Percentiles rank a stretch among this genome's conserved stretches.
phyloP scores from a whole-genome alignment of 768 basidiomycete genomes.

The Calocybe gangraenosa region DNA sequence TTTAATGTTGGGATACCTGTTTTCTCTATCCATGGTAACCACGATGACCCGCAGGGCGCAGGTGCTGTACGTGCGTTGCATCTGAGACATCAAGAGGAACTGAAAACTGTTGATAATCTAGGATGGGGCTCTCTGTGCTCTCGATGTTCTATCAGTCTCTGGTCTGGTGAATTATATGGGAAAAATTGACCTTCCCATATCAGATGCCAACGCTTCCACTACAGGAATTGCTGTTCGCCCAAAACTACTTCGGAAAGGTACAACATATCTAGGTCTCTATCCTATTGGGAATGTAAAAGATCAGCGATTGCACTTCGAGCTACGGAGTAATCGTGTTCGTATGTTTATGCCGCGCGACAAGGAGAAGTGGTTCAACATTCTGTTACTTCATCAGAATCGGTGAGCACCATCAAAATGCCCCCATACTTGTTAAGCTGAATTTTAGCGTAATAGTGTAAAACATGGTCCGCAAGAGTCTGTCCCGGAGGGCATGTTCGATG shows the following conservation, averaged over 20 bases:
- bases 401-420: conserved; percentile 26
- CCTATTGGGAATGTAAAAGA: conserved; percentile 98
- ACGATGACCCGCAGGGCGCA: conserved; percentile 97
- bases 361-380: conserved; percentile 91
- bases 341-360: conserved; percentile 96
- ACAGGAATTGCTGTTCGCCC: conserved; percentile 85
- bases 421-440: too few relatives aligned
- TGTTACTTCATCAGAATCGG: conserved; percentile 97
- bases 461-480: conserved; percentile 94
- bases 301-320: conserved; percentile 93
- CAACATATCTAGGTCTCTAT: conserved; percentile 84
- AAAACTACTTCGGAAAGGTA: conserved; percentile 87
- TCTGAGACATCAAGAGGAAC: neutral
- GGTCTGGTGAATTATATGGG: conserved; percentile 98
- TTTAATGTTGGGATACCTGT: conserved; percentile 95
- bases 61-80: conserved; percentile 61
- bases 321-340: conserved; percentile 87
- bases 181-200: conserved; percentile 82
- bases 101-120: conserved; percentile 23
- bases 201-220: conserved; percentile 60
- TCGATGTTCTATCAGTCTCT: conserved; percentile 91
- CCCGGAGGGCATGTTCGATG: conserved; percentile 96
- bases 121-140: conserved; percentile 94
- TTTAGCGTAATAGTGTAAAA: conserved; percentile 58
- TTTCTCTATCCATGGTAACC: conserved; percentile 99